Evolutionary conservation across 2,329 filamentous ascomycete genomes (phyloP).

Genomic region (Cylindrodendrum hubeiense): DNA sequence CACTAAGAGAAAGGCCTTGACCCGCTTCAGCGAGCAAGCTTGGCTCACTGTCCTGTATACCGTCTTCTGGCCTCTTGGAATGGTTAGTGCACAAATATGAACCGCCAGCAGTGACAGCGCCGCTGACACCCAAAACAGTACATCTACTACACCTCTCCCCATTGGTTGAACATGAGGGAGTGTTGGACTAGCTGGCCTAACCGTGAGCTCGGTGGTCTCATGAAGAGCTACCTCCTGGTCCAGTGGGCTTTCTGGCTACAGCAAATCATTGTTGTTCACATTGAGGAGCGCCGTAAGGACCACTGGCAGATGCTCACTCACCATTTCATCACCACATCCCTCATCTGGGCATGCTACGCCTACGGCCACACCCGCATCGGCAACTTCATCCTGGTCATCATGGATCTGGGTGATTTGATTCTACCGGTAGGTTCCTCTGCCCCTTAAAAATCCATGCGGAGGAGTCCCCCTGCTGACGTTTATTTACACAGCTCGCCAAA

Average conservation of each 20-base stretch:
- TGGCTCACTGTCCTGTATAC: slow-evolving; percentile 90
- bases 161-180: slow-evolving; percentile 80
- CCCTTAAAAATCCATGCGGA: slow-evolving; percentile 79
- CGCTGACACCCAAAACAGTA: slow-evolving; percentile 66
- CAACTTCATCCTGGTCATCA: slow-evolving; percentile 88
- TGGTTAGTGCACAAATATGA: slow-evolving; percentile 68
- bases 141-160: slow-evolving; percentile 81
- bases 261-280: slow-evolving; percentile 93
- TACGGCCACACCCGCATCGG: slow-evolving; percentile 91
- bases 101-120: neutral
- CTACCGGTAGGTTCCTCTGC: slow-evolving; percentile 80
- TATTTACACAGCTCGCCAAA: slow-evolving; percentile 83
- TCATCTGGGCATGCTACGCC: slow-evolving; percentile 86
- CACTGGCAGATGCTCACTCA: slow-evolving; percentile 96
- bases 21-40: slow-evolving; percentile 93
- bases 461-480: slow-evolving; percentile 63
- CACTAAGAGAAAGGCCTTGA: slow-evolving; percentile 78
- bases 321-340: slow-evolving; percentile 87
- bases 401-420: slow-evolving; percentile 93
- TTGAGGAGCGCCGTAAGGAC: slow-evolving; percentile 94
- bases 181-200: slow-evolving; percentile 90
- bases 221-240: slow-evolving; percentile 91
- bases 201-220: slow-evolving; percentile 77
- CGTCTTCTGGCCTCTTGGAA: slow-evolving; percentile 84
- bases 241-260: slow-evolving; percentile 96